These are phyloP conservation scores for Candida tammaniensis DNA, from an alignment of 805 yeast species.

Conservation along the genomic window DNA sequence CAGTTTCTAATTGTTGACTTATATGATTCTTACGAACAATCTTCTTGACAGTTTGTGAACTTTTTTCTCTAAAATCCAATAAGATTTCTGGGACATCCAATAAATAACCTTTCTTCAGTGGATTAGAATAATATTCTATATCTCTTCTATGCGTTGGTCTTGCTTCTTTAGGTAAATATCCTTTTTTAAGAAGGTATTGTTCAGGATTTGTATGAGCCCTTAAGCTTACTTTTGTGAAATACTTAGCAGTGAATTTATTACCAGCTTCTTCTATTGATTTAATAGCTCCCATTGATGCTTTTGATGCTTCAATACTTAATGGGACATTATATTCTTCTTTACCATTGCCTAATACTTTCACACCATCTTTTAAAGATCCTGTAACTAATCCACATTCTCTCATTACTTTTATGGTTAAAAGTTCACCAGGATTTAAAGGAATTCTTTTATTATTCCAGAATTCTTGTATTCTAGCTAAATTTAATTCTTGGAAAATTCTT, in stretches of 20 bases:
- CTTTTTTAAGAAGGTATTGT: constrained; percentile 63
- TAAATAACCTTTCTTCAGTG: constrained; percentile 74
- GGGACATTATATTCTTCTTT: constrained; percentile 50
- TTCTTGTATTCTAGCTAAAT: constrained; percentile 65
- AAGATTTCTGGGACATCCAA: constrained; percentile 36
- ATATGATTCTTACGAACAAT: constrained; percentile 32
- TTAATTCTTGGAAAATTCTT: constrained; percentile 53
- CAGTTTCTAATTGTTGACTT: constrained; percentile 34
- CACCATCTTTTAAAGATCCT: constrained; percentile 75
- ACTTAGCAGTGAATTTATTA: constrained; percentile 71
- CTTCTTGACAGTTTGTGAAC: constrained; percentile 16
- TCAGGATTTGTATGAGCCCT: constrained; percentile 77
- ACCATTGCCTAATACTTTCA: constrained; percentile 74
- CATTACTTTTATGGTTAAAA: constrained; percentile 74
- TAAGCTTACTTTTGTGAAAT: constrained; percentile 59
- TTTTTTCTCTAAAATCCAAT: constrained; percentile 32
- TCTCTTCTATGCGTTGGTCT: constrained; percentile 83
- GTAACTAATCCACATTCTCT: constrained; percentile 68
- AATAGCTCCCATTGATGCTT: constrained; percentile 76
- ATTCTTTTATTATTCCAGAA: constrained; percentile 70
- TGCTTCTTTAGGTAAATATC: constrained; percentile 79
- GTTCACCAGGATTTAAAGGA: constrained; percentile 53
- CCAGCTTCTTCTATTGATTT: constrained; percentile 68
- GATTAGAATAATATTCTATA: constrained; percentile 71
- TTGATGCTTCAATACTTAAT: constrained; percentile 75